These are phyloP conservation scores for Daldinia loculata DNA, from an alignment of 495 filamentous ascomycete genomes.

Conservation along the genomic window DNA sequence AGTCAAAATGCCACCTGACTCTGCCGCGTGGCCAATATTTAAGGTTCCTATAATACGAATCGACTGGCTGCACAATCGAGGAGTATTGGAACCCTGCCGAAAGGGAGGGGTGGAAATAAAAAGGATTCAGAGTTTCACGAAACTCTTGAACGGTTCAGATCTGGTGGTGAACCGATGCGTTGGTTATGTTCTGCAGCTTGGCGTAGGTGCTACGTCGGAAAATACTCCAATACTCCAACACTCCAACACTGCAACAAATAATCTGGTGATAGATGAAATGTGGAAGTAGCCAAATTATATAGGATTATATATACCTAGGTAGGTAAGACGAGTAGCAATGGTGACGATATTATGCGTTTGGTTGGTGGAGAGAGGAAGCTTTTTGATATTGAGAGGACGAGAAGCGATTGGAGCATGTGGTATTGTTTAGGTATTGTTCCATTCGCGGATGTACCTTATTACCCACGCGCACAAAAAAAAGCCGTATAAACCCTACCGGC, in stretches of 20 bases:
- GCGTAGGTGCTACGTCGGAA: conserved; percentile 10
- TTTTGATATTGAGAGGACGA: conserved; percentile 5
- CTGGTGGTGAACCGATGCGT: conserved; percentile 26
- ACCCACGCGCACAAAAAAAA: not conserved
- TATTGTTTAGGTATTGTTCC: not conserved
- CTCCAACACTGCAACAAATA: not conserved
- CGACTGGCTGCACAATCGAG: conserved; percentile 19
- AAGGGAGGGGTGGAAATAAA: conserved; percentile 2
- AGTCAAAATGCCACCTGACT: conserved; percentile 7
- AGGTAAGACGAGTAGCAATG: conserved; percentile 1
- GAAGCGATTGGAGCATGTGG: not conserved
- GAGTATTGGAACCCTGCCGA: conserved; percentile 18
- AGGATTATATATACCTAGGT: no score
- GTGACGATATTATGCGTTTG: conserved; percentile 23
- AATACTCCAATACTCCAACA: not conserved
- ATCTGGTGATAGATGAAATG: not conserved
- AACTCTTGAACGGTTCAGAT: conserved; percentile 33
- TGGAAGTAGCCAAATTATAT: not conserved
- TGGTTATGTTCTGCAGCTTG: conserved; percentile 15
- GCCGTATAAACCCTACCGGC: not conserved
- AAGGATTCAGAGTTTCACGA: conserved; percentile 27
- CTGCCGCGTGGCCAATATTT: conserved; percentile 14
- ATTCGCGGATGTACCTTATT: not conserved
- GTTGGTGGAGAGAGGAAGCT: conserved; percentile 23
- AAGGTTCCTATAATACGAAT: conserved; percentile 20